These are phyloP conservation scores for Suhomyces coccinellae DNA, from an alignment of 1,139 yeast genomes.

Conservation along the genomic window DNA sequence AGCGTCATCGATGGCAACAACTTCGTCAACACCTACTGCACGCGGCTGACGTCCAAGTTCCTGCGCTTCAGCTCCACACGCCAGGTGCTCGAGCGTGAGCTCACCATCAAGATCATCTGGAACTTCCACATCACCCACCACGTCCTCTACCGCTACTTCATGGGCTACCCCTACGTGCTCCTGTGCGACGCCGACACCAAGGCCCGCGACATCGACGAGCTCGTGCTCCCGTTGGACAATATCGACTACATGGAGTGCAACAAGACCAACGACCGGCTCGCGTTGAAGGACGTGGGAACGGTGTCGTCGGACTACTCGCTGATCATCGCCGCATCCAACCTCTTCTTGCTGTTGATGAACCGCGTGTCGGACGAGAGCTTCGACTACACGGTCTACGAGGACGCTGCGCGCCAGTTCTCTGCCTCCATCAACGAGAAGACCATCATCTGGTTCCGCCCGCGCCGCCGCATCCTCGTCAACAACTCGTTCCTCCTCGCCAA, in stretches of 20 bases:
- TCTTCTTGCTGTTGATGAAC: slow-evolving; percentile 4
- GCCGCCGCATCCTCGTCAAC: slow-evolving; percentile 3
- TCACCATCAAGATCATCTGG: slow-evolving; percentile 43
- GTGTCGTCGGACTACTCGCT: slow-evolving; percentile 8
- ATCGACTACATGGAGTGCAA: slow-evolving; percentile 7
- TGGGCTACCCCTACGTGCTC: slow-evolving; percentile 39
- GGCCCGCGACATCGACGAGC: slow-evolving; percentile 2
- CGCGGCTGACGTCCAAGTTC: slow-evolving; percentile 1
- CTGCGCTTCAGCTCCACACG: slow-evolving; percentile 18
- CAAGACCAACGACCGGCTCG: slow-evolving; percentile 4
- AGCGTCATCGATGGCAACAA: slow-evolving; percentile 28
- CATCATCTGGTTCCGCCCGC: slow-evolving; percentile 2
- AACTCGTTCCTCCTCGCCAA: slow-evolving; percentile 3
- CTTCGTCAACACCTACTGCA: slow-evolving; percentile 22
- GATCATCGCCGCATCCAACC: slow-evolving; percentile 5
- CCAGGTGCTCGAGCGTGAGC: slow-evolving; percentile 39
- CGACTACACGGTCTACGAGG: slow-evolving; percentile 2
- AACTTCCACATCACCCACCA: slow-evolving; percentile 35
- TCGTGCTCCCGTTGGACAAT: slow-evolving; percentile 9
- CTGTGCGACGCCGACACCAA: not conserved
- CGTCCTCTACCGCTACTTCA: slow-evolving; percentile 33
- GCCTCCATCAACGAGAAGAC: not conserved
- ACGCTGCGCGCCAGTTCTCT: not conserved
- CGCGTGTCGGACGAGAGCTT: slow-evolving; percentile 2
- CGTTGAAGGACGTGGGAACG: slow-evolving; percentile 4